Conservation (phyloP, 257 asterid genomes). For the Solanum bukasovii region DNA sequence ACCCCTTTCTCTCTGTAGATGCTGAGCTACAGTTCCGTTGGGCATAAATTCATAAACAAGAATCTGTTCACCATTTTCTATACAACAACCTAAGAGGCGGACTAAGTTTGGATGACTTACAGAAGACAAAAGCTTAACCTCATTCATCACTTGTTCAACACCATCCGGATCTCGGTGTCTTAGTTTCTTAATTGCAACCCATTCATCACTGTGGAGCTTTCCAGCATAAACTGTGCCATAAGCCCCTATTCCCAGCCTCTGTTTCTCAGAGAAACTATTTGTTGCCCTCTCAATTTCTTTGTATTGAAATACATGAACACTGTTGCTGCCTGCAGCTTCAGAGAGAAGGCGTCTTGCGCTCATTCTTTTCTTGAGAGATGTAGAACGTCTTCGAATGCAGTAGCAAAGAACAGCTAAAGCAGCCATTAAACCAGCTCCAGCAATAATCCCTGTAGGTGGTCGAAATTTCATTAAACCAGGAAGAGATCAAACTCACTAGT, state of each 20-base stretch:
- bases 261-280: slow-evolving; percentile 53
- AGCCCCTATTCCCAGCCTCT: slow-evolving; percentile 86
- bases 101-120: slow-evolving; percentile 90
- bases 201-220: slow-evolving; percentile 58
- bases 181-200: slow-evolving; percentile 73
- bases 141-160: slow-evolving; percentile 75
- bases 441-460: slow-evolving; percentile 39
- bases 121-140: slow-evolving; percentile 75
- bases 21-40: slow-evolving; percentile 82
- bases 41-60: slow-evolving; percentile 90
- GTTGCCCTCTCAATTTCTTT: slow-evolving; percentile 82
- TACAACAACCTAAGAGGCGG: slow-evolving; percentile 84
- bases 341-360: slow-evolving; percentile 53
- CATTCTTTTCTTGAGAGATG: slow-evolving; percentile 23
- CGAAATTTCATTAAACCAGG: not conserved
- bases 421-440: slow-evolving; percentile 49
- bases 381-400: slow-evolving; percentile 40
- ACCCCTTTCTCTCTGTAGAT: slow-evolving; percentile 61
- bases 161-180: slow-evolving; percentile 58
- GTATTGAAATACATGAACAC: slow-evolving; percentile 49
- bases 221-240: slow-evolving; percentile 93
- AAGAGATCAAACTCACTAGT: not conserved
- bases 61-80: slow-evolving; percentile 78
- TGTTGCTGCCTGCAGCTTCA: slow-evolving; percentile 63
- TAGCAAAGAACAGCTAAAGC: slow-evolving; percentile 19